phyloP scores from a whole-genome alignment of 345 rosid genomes.

The Citrus trifoliata region DNA sequence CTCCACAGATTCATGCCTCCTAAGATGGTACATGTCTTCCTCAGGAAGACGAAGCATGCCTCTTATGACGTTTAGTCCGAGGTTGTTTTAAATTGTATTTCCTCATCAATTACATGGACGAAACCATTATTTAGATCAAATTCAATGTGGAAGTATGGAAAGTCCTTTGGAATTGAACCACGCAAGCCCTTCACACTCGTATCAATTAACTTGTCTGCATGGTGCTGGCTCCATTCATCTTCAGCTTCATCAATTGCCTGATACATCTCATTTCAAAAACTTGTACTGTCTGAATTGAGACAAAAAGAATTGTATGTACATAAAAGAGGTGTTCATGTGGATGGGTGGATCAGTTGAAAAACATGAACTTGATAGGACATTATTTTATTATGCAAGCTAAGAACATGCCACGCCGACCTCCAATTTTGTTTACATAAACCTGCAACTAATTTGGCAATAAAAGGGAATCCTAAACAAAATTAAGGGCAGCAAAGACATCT shows the following conservation, averaged over 20 bases:
- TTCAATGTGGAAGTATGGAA: conserved; percentile 93
- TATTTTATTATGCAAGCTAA: background rate
- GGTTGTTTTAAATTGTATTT: too few relatives aligned
- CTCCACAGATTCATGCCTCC: conserved; percentile 37
- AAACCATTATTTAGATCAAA: conserved; percentile 78
- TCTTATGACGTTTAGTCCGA: too few relatives aligned
- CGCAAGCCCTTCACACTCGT: conserved; percentile 84
- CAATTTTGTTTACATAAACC: background rate
- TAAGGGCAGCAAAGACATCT: background rate
- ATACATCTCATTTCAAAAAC: conserved; percentile 5
- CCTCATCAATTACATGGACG: conserved; percentile 34
- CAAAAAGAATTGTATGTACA: background rate
- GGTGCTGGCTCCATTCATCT: conserved; percentile 98
- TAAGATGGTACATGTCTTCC: too few relatives aligned
- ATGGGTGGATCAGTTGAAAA: background rate
- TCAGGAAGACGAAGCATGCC: too few relatives aligned
- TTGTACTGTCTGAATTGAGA: background rate
- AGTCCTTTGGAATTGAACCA: conserved; percentile 81
- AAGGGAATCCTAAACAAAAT: background rate
- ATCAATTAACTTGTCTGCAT: conserved; percentile 86
- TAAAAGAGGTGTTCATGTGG: background rate
- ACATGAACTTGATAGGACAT: background rate
- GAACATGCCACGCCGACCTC: background rate
- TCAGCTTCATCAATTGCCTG: conserved; percentile 98
- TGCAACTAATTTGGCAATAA: background rate